Evolutionary conservation across 768 basidiomycete species (phyloP).

Genomic region (Hypsizygus marmoreus): DNA sequence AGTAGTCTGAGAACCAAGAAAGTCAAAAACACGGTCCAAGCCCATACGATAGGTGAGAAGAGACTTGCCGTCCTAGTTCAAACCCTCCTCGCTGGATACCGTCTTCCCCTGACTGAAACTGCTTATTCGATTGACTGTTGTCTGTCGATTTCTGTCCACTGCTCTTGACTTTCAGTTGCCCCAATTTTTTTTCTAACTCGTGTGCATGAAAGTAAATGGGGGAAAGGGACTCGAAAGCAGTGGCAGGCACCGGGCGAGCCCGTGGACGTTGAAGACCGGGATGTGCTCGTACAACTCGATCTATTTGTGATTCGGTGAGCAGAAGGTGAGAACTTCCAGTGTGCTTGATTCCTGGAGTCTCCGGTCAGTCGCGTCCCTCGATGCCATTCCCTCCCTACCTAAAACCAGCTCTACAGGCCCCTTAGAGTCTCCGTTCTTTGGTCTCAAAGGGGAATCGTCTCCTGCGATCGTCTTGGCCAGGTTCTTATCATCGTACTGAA

Average conservation of each 20-base stretch:
- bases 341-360: constrained; percentile 40
- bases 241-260: constrained; percentile 11
- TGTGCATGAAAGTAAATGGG: constrained; percentile 42
- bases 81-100: constrained; percentile 39
- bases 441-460: constrained; percentile 30
- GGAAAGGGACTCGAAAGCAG: constrained; percentile 46
- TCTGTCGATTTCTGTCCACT: constrained; percentile 36
- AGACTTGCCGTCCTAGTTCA: constrained; percentile 48
- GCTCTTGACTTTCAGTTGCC: constrained; percentile 37
- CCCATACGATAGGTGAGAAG: neutral
- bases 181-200: constrained; percentile 40
- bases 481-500: constrained; percentile 35
- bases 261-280: constrained; percentile 12
- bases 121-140: constrained; percentile 45
- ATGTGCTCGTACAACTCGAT: constrained; percentile 20
- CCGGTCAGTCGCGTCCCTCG: neutral
- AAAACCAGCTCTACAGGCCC: constrained; percentile 42
- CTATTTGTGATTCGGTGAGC: constrained; percentile 35
- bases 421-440: constrained; percentile 6
- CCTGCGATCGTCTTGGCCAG: constrained; percentile 29
- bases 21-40: neutral
- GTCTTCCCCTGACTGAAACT: constrained; percentile 25
- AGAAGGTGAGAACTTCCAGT: constrained; percentile 48
- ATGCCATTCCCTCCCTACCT: constrained; percentile 29
- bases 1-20: constrained; percentile 23